A percentile compares a stretch with the other conserved stretches of the same genome.
Evolutionary conservation across 2,329 filamentous ascomycete species (phyloP).

Genomic region (Fusarium circinatum): DNA sequence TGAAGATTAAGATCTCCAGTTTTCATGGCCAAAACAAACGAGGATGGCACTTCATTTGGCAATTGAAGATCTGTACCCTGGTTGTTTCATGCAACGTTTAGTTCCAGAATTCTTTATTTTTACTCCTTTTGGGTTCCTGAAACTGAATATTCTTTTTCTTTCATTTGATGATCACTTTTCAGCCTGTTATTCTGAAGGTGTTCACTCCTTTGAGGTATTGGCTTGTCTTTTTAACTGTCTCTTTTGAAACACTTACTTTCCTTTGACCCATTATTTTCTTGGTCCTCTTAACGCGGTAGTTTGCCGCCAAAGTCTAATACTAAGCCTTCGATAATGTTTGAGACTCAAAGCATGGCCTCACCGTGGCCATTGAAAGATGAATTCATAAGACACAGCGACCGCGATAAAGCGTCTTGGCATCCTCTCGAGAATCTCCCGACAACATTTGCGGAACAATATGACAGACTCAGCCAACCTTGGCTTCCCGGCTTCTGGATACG

Average conservation of each 20-base stretch:
- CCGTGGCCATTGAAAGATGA: conserved; percentile 32
- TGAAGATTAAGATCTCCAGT: conserved; percentile 5
- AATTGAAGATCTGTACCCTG: neutral
- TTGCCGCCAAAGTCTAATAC: neutral
- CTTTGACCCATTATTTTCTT: neutral
- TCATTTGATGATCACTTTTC: neutral
- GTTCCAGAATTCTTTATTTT: neutral
- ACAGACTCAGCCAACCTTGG: conserved; percentile 33
- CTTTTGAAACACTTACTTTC: neutral
- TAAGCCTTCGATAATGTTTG: neutral
- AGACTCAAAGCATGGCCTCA: neutral
- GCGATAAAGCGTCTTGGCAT: conserved; percentile 23
- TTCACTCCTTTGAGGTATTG: neutral
- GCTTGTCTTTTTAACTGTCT: neutral
- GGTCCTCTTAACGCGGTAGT: neutral
- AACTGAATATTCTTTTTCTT: conserved; percentile 5
- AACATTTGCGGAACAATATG: neutral
- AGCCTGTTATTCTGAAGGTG: neutral
- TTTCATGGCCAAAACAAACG: neutral
- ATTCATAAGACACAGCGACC: neutral
- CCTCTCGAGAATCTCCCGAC: conserved; percentile 16
- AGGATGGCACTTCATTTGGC: neutral
- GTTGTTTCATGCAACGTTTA: conserved; percentile 1
- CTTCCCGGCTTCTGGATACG: conserved; percentile 34
- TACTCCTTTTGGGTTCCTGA: neutral